Conservation (phyloP, 2,329 filamentous ascomycete species). For the Chrysoporthe deuterocubensis region DNA sequence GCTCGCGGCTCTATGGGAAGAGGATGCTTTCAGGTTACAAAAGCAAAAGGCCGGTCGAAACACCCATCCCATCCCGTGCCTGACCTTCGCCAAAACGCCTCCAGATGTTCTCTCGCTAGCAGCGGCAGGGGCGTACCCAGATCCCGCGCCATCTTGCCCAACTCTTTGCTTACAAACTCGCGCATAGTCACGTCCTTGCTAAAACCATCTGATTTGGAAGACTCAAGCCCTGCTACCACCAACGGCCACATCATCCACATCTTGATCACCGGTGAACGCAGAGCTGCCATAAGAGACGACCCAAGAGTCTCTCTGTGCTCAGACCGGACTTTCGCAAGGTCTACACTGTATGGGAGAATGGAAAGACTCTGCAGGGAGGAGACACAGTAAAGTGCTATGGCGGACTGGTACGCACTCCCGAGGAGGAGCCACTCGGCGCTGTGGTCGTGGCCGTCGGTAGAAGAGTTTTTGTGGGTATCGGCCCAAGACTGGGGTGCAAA, state of each 20-base stretch:
- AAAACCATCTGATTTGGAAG: slow-evolving; percentile 28
- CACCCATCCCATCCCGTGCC: slow-evolving; percentile 42
- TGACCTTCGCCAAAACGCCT: slow-evolving; percentile 41
- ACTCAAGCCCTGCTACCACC: slow-evolving; percentile 42
- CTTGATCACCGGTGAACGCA: slow-evolving; percentile 30
- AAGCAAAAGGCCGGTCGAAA: slow-evolving; percentile 41
- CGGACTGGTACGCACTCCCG: slow-evolving; percentile 37
- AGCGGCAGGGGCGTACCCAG: slow-evolving; percentile 39
- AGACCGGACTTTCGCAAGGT: neutral
- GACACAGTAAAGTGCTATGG: slow-evolving; percentile 42
- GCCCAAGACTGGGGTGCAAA: slow-evolving; percentile 40
- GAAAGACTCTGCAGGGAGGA: slow-evolving; percentile 41
- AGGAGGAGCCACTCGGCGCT: slow-evolving; percentile 35
- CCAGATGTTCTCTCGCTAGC: slow-evolving; percentile 37
- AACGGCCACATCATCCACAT: slow-evolving; percentile 42
- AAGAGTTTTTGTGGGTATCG: slow-evolving; percentile 32
- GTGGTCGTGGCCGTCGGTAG: slow-evolving; percentile 28
- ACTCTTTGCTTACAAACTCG: slow-evolving; percentile 35
- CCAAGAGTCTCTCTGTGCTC: slow-evolving; percentile 30
- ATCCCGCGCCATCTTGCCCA: slow-evolving; percentile 35
- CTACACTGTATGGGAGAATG: slow-evolving; percentile 31
- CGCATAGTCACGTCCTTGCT: slow-evolving; percentile 25
- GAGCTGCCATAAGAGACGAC: slow-evolving; percentile 30
- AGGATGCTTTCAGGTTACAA: slow-evolving; percentile 27
- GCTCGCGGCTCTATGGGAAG: neutral